A percentile compares a stretch with the other conserved stretches of the same genome.
Evolutionary conservation across 2,329 filamentous ascomycete species (phyloP).

Genomic region (Diaporthe sp.): DNA sequence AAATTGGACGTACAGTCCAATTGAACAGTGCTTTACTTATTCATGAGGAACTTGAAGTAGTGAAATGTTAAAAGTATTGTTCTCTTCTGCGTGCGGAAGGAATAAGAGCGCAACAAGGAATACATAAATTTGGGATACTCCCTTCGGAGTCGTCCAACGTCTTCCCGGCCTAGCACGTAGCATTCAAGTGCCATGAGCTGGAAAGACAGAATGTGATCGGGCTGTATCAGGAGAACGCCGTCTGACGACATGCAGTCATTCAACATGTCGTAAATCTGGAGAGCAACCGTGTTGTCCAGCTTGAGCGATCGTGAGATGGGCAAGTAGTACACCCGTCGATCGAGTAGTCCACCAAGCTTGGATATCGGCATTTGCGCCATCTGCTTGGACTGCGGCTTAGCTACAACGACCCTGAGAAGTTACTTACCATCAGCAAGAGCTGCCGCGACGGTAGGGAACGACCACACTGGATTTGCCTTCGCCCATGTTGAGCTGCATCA

Average conservation of each 20-base stretch:
- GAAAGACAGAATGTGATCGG: constrained; percentile 75
- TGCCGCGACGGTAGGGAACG: constrained; percentile 70
- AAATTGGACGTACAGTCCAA: too few species aligned
- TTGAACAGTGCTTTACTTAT: too few species aligned
- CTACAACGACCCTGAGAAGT: constrained; percentile 70
- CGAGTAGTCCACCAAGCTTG: constrained; percentile 68
- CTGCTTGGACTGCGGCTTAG: constrained; percentile 72
- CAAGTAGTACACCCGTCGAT: constrained; percentile 67
- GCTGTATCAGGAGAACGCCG: constrained; percentile 72
- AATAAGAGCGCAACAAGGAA: too few species aligned
- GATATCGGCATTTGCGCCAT: constrained; percentile 69
- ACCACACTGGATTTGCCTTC: constrained; percentile 78
- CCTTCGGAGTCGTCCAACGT: too few species aligned
- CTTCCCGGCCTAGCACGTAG: neutral
- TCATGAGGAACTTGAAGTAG: too few species aligned
- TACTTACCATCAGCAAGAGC: constrained; percentile 62
- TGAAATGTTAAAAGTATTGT: too few species aligned
- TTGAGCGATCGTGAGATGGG: constrained; percentile 69
- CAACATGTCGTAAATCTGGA: constrained; percentile 55
- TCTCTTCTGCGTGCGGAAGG: too few species aligned
- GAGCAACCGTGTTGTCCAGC: constrained; percentile 50
- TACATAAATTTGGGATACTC: too few species aligned
- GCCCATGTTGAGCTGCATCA: constrained; percentile 77
- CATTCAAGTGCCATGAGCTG: constrained; percentile 49
- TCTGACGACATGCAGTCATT: constrained; percentile 60